These are phyloP conservation scores for Panaeolus papilionaceus DNA, from an alignment of 768 basidiomycete species.

Conservation along the genomic window DNA sequence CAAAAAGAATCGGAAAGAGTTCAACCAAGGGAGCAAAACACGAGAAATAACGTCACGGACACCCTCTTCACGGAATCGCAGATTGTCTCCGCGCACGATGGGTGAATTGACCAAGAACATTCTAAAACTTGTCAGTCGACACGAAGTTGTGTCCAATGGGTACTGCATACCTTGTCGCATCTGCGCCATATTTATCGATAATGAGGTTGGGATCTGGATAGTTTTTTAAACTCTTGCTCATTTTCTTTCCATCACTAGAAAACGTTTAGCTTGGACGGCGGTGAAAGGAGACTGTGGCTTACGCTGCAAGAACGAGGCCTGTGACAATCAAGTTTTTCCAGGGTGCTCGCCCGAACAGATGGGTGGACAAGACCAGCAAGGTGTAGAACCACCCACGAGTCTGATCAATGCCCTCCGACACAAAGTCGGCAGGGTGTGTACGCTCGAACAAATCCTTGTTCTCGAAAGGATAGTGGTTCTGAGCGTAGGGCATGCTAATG, in stretches of 20 bases:
- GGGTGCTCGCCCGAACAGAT: constrained; percentile 90
- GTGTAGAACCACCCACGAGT: constrained; percentile 99
- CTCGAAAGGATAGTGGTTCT: constrained; percentile 97
- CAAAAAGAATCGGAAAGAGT: constrained; percentile 98
- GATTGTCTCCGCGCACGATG: constrained; percentile 96
- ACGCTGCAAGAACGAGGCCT: constrained; percentile 95
- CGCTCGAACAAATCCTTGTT: constrained; percentile 88
- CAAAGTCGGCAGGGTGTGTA: constrained; percentile 94
- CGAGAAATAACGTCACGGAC: constrained; percentile 96
- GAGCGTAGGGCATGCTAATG: constrained; percentile 96
- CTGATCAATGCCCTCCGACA: constrained; percentile 98
- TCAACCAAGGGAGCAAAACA: constrained; percentile 98
- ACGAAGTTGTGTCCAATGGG: background rate
- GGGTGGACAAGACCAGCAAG: constrained; percentile 92
- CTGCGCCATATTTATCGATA: constrained; percentile 92
- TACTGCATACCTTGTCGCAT: constrained; percentile 78
- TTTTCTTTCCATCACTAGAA: constrained; percentile 94
- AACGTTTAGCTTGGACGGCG: background rate
- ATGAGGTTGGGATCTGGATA: constrained; percentile 95
- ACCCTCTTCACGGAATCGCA: constrained; percentile 97
- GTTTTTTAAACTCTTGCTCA: constrained; percentile 97
- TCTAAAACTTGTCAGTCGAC: constrained; percentile 43
- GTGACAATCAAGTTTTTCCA: constrained; percentile 99
- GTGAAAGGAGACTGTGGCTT: constrained; percentile 36
- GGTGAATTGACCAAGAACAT: constrained; percentile 99